Base-by-base conservation (phyloP, 1,139 yeast species). In the Trichomonascaceae sp. region DNA sequence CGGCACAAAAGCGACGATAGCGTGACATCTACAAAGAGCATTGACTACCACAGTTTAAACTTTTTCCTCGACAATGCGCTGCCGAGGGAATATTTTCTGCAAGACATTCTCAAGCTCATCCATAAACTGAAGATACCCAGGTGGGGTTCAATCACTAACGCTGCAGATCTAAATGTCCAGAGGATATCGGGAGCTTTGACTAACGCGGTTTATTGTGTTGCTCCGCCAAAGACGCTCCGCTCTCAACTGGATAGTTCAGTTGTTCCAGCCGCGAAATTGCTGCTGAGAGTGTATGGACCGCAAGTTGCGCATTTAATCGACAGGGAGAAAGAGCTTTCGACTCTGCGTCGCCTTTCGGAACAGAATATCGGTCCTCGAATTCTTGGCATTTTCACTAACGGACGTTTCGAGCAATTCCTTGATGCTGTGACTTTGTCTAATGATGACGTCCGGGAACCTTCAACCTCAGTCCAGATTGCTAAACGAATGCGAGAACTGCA, bases 401-500 rank as follows among this genome's bases (percentile, higher is more conserved):
- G 97, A 30, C 65, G 98, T 42, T 76, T 89, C 47, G 98, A 89
- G 57, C 94, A 85, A 56, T 89, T 77, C 51, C 62, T 89, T 43
- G 81, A 89, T 34, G 85, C 85, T 23, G 62, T 71, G 38, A 77
- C 96, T 1, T 65, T 89, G 42, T 71, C 75, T 31, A 77, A 74
- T 46, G 67, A 69, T 9, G 84, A 81, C 45, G 71, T 89, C 37
- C 68, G 93, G 51, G 74, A 76, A 43, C 75, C 81, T 41, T 74
- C 76, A 16, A 75, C 81, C 15, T 75, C 89, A 32, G 76, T 78
- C 43, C 81, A 82, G 64, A 77, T 89, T 43, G 96, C 95, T 6
- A 74, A 94, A 62, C 76, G 98, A 61, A 89, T 89, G 97, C 78
- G 89, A 48, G 97, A 89, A 47, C 66, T 89, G 40, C 98, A 89